phyloP scores from a whole-genome alignment of 257 asterid species.

The Solanum dulcamara region DNA sequence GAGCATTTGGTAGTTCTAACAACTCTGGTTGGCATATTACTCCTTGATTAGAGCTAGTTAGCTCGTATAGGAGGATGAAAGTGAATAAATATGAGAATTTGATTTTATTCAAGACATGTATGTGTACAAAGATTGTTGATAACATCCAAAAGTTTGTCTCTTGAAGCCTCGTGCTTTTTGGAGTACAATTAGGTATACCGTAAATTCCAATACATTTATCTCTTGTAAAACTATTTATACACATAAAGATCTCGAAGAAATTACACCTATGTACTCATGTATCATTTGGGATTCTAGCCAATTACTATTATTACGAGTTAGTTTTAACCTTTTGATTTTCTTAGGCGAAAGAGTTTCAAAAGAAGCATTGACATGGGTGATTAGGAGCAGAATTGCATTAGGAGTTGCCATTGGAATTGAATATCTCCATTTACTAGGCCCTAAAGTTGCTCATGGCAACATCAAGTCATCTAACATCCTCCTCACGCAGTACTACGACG shows the following conservation, averaged over 20 bases:
- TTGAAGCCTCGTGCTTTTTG: neutral
- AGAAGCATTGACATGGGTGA: conserved; percentile 22
- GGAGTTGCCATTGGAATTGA: conserved; percentile 32
- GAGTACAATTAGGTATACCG: neutral
- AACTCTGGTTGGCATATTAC: too few species aligned
- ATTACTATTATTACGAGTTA: neutral
- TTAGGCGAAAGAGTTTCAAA: conserved; percentile 8
- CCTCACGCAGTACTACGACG: conserved; percentile 22
- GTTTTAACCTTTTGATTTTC: neutral
- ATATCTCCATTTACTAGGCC: conserved; percentile 36
- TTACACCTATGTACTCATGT: neutral
- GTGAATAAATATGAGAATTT: too few species aligned
- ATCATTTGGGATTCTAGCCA: neutral
- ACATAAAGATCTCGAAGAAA: neutral
- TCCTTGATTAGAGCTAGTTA: too few species aligned
- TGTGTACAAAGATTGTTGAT: neutral
- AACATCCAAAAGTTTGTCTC: too few species aligned
- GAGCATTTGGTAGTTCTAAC: neutral
- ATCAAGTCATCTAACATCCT: conserved; percentile 51
- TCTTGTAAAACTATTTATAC: neutral
- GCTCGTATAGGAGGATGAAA: too few species aligned
- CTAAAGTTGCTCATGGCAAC: conserved; percentile 40
- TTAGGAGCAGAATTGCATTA: conserved; percentile 26
- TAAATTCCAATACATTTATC: neutral
- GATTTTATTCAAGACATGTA: neutral